Percentiles rank a stretch among this genome's conserved stretches.
Conservation (phyloP, 148 eudicot genomes). For the Nyssa sinensis region DNA sequence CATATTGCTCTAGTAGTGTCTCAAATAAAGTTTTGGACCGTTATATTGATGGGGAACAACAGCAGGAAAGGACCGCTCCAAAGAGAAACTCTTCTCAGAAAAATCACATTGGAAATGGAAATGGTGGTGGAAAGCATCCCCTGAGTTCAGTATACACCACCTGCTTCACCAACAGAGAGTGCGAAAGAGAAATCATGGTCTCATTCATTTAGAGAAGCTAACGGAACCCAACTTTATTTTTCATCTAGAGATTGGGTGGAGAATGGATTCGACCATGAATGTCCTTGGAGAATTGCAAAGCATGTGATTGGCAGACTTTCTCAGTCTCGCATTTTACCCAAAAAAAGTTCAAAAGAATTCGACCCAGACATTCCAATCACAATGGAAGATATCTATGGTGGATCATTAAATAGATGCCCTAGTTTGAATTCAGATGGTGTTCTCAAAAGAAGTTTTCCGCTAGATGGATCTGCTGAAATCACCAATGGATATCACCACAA, state of each 20-base stretch:
- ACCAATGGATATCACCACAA: constrained; percentile 23
- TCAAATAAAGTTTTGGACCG: constrained; percentile 78
- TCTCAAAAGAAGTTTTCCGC: constrained; percentile 15
- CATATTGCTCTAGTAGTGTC: constrained; percentile 60
- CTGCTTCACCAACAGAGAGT: constrained; percentile 54
- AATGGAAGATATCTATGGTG: constrained; percentile 68
- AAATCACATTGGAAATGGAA: constrained; percentile 32
- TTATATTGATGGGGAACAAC: constrained; percentile 90
- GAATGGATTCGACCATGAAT: constrained; percentile 51
- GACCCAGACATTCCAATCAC: constrained; percentile 70
- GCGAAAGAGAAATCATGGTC: constrained; percentile 52
- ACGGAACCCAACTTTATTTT: constrained; percentile 36
- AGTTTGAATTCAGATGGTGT: constrained; percentile 26
- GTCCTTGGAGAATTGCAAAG: constrained; percentile 77
- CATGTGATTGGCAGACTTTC: constrained; percentile 83
- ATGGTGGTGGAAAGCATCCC: constrained; percentile 49
- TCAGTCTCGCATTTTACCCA: constrained; percentile 38
- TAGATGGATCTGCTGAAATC: constrained; percentile 18
- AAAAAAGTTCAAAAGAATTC: constrained; percentile 40
- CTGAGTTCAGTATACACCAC: constrained; percentile 44
- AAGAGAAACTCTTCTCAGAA: constrained; percentile 26
- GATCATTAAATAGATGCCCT: constrained; percentile 31
- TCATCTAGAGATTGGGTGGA: constrained; percentile 55
- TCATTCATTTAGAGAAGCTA: constrained; percentile 50
- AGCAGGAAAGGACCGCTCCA: constrained; percentile 30